phyloP scores from a whole-genome alignment of 257 asterid genomes.

The Nicotiana knightiana region DNA sequence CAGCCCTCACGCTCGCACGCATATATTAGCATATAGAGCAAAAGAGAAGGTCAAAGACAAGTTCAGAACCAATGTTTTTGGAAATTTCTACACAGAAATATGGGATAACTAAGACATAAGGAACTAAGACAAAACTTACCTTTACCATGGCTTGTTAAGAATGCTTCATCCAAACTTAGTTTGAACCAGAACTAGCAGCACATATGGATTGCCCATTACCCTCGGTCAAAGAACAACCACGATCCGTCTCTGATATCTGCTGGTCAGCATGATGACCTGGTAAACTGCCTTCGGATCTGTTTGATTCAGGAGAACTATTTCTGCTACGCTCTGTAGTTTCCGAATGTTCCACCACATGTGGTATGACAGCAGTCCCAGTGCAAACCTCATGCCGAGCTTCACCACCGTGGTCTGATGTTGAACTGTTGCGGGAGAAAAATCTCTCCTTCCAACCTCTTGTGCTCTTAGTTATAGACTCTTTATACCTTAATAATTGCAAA shows the following conservation, averaged over 20 bases:
- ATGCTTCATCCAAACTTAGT: constrained; percentile 19
- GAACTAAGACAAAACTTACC: no score
- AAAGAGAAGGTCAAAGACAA: no score
- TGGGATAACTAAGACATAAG: no score
- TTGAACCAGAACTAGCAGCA: constrained; percentile 49
- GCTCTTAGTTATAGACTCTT: constrained; percentile 80
- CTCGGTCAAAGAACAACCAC: constrained; percentile 32
- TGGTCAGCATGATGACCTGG: constrained; percentile 21
- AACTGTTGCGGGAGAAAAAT: constrained; percentile 61
- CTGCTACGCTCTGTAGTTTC: constrained; percentile 45
- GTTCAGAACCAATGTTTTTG: no score
- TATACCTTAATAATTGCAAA: constrained; percentile 53
- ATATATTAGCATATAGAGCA: no score
- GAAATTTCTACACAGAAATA: no score
- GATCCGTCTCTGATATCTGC: constrained; percentile 15
- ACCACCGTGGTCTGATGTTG: constrained; percentile 34
- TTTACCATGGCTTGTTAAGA: background rate
- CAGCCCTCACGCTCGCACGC: no score
- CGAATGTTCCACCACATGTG: constrained; percentile 62
- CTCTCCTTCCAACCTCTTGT: constrained; percentile 97
- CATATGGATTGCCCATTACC: constrained; percentile 31
- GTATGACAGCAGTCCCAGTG: constrained; percentile 32
- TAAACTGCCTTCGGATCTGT: constrained; percentile 21
- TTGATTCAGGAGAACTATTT: constrained; percentile 30
- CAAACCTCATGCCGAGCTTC: constrained; percentile 43